Evolutionary conservation across 1,284 basidiomycete genomes (phyloP).

Genomic region (Lentinula novae-zelandiae): DNA sequence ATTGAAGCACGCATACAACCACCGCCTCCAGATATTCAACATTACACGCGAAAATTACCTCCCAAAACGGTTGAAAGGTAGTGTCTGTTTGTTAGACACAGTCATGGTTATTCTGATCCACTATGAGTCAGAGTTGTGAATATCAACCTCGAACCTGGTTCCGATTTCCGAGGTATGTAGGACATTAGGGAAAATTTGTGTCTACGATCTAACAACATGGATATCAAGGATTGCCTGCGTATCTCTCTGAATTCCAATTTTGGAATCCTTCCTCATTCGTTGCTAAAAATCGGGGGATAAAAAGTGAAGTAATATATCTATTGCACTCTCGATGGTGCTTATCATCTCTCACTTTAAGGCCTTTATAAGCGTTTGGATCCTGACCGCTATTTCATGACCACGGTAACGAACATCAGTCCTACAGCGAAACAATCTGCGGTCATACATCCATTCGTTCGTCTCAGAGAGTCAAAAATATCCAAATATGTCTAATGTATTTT

Average conservation of each 20-base stretch:
- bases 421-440: slow-evolving; percentile 70
- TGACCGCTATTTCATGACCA: slow-evolving; percentile 58
- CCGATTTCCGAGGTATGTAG: slow-evolving; percentile 55
- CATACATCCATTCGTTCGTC: slow-evolving; percentile 56
- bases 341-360: slow-evolving; percentile 30
- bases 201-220: neutral
- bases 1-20: neutral
- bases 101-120: neutral
- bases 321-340: neutral
- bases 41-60: slow-evolving; percentile 8
- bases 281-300: slow-evolving; percentile 44
- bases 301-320: slow-evolving; percentile 31
- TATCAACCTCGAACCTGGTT: slow-evolving; percentile 46
- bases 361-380: slow-evolving; percentile 58
- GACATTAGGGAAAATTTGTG: neutral
- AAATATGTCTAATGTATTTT: slow-evolving; percentile 2
- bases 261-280: slow-evolving; percentile 53
- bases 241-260: slow-evolving; percentile 48
- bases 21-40: neutral
- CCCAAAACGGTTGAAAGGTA: slow-evolving; percentile 5
- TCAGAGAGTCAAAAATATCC: neutral
- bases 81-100: slow-evolving; percentile 3
- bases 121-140: slow-evolving; percentile 39
- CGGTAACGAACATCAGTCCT: slow-evolving; percentile 69
- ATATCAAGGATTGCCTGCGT: slow-evolving; percentile 30